Evolutionary conservation across 2,329 filamentous ascomycete species (phyloP), one percentile per base, ranked within the genome.

Genomic region (Ophiostoma sp.): DNA sequence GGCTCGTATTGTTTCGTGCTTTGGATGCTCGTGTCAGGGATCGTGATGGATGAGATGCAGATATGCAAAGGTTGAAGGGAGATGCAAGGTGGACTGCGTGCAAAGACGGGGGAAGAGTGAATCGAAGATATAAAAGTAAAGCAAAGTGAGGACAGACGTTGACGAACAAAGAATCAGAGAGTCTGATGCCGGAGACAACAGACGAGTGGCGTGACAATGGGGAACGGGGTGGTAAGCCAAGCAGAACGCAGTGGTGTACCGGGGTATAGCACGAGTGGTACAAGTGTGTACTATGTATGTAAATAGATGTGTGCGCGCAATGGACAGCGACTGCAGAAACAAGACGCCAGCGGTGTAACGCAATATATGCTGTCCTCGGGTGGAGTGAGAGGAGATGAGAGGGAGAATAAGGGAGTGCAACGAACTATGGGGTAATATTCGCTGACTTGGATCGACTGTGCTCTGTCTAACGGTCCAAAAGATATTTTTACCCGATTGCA

Each of bases 341-440:
- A 36, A 39, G 35, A 39, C 62, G 33, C 33, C 62, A 39, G 10
- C 60, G 33, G 62, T 69, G 70, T 64, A 60, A 69, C 67, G 33
- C 67, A 67, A 62, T 71, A 52, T 68, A 68, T 69, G 62, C 67
- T 62, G 60, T 52, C 23, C 70, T 65, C 39, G 41, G 54, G 60
- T 15, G 31, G 35, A 23, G 33, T n/a, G 20, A 39, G 15, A 66
- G 33, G 60, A 20, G 39, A 44, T 6, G 33, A 52, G 31, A 23
- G 20, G 57, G 57, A 65, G 17, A 27, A 54, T 54, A n/a, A 11
- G 2, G 23, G 13, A 7, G 23, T 33, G 8, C 20, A 33, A 17
- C 27, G 35, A 17, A 62, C 23, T 17, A 57, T 57, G 57, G 57
- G 57, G 57, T 62, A 62, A 62, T 62, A 6, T 10, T 62, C 57